phyloP scores from a whole-genome alignment of 192 early-diverging fungal genomes.

The Coemansia sp. region DNA sequence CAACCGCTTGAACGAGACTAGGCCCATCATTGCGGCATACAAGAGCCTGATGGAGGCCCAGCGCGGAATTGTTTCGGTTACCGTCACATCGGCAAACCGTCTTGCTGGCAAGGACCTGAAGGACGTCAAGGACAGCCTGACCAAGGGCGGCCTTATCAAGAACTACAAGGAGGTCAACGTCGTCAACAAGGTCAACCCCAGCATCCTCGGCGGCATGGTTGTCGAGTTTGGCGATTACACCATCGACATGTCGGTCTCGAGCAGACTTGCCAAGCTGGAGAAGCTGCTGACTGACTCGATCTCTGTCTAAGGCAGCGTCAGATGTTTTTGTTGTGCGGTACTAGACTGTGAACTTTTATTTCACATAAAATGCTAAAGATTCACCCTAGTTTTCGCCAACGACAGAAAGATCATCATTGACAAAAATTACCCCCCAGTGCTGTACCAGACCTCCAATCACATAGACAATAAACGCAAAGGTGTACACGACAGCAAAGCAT shows the following conservation, averaged over 20 bases:
- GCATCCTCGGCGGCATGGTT: constrained; percentile 92
- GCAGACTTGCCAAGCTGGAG: constrained; percentile 95
- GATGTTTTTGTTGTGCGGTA: not conserved
- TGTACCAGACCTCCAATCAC: no score
- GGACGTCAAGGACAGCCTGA: constrained; percentile 72
- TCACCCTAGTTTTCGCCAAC: no score
- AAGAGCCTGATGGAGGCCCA: constrained; percentile 81
- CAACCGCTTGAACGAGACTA: constrained; percentile 83
- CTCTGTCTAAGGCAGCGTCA: constrained; percentile 15
- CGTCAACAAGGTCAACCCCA: constrained; percentile 74
- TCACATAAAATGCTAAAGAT: not conserved
- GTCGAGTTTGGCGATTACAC: constrained; percentile 98
- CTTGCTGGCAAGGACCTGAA: constrained; percentile 70
- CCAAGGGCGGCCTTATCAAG: constrained; percentile 76
- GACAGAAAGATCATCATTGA: no score
- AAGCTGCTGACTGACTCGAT: constrained; percentile 73
- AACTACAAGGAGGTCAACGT: constrained; percentile 80
- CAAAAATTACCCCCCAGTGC: no score
- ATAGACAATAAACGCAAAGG: no score
- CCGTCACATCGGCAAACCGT: constrained; percentile 80
- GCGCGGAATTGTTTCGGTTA: constrained; percentile 82
- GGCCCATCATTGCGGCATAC: constrained; percentile 78
- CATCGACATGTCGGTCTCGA: constrained; percentile 94
- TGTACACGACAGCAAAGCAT: no score
- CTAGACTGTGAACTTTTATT: not conserved